phyloP scores from a whole-genome alignment of 148 eudicot species.

The Cornus suecica region DNA sequence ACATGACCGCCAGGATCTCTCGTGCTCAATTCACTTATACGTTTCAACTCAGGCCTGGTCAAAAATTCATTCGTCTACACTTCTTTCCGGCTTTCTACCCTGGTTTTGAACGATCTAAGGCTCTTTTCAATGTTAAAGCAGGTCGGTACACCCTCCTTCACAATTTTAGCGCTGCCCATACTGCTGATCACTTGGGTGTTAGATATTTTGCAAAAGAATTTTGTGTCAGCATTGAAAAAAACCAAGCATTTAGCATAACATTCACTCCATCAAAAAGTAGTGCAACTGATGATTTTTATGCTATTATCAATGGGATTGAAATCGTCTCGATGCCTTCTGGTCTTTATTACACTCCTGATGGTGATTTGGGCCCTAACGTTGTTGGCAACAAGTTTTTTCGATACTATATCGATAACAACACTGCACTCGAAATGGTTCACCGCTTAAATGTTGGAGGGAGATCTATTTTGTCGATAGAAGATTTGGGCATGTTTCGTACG shows the following conservation, averaged over 20 bases:
- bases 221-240: slow-evolving; percentile 14
- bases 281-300: slow-evolving; percentile 12
- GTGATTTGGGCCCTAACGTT: not conserved
- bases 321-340: slow-evolving; percentile 34
- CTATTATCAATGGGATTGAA: slow-evolving; percentile 52
- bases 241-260: slow-evolving; percentile 15
- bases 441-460: slow-evolving; percentile 31
- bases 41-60: slow-evolving; percentile 21
- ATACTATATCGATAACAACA: slow-evolving; percentile 3
- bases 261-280: slow-evolving; percentile 23
- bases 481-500: slow-evolving; percentile 20
- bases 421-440: slow-evolving; percentile 34
- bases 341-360: slow-evolving; percentile 25
- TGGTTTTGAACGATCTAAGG: slow-evolving; percentile 14
- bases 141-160: slow-evolving; percentile 34
- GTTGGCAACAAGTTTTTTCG: slow-evolving; percentile 13
- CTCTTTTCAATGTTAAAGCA: slow-evolving; percentile 30
- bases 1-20: slow-evolving; percentile 19
- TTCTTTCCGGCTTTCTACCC: slow-evolving; percentile 22
- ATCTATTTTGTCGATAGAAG: slow-evolving; percentile 1
- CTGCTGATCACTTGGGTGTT: slow-evolving; percentile 8
- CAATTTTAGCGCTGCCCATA: slow-evolving; percentile 40
- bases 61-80: slow-evolving; percentile 27
- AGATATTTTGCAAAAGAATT: slow-evolving; percentile 19
- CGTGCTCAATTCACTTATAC: slow-evolving; percentile 15